Conservation (phyloP, 23 red algal genomes). For the Cyanidium caldarium region DNA sequence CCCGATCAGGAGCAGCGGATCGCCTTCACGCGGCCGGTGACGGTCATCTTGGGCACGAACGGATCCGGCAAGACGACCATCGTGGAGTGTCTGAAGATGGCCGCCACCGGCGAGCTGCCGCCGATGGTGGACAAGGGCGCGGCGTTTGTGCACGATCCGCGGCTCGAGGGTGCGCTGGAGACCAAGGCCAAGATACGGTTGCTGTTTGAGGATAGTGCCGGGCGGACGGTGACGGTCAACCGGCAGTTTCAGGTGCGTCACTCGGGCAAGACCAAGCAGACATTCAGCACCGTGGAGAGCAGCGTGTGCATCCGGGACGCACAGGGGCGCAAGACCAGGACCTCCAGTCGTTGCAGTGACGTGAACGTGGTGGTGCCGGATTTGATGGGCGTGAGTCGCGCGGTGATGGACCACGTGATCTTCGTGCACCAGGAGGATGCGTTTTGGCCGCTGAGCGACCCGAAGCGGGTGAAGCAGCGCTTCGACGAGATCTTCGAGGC, state of each 20-base stretch:
- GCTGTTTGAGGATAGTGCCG: constrained; percentile 56
- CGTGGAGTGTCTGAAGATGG: constrained; percentile 93
- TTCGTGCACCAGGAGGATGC: constrained; percentile 99
- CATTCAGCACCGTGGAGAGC: constrained; percentile 64
- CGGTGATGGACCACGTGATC: constrained; percentile 85
- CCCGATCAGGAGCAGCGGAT: constrained; percentile 55
- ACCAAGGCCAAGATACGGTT: constrained; percentile 95
- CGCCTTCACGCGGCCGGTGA: constrained; percentile 78
- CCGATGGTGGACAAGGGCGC: constrained; percentile 74
- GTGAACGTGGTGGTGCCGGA: constrained; percentile 63
- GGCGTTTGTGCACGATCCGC: constrained; percentile 92
- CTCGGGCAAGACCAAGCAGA: constrained; percentile 24
- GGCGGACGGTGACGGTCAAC: constrained; percentile 50
- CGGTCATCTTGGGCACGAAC: constrained; percentile 86
- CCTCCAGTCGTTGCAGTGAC: constrained; percentile 46
- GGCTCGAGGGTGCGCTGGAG: constrained; percentile 45
- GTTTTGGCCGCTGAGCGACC: constrained; percentile 71
- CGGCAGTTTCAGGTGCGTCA: constrained; percentile 69
- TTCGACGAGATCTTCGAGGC: constrained; percentile 96
- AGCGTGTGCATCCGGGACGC: constrained; percentile 23
- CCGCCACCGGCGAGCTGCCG: constrained; percentile 82
- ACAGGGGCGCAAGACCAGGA: constrained; percentile 6
- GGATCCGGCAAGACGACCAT: constrained; percentile 96
- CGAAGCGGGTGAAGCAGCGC: constrained; percentile 58
- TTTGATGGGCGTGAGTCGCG: constrained; percentile 70